These are phyloP conservation scores for Blastobotrys ciferrii DNA, from an alignment of 1,139 yeast genomes.

Conservation along the genomic window DNA sequence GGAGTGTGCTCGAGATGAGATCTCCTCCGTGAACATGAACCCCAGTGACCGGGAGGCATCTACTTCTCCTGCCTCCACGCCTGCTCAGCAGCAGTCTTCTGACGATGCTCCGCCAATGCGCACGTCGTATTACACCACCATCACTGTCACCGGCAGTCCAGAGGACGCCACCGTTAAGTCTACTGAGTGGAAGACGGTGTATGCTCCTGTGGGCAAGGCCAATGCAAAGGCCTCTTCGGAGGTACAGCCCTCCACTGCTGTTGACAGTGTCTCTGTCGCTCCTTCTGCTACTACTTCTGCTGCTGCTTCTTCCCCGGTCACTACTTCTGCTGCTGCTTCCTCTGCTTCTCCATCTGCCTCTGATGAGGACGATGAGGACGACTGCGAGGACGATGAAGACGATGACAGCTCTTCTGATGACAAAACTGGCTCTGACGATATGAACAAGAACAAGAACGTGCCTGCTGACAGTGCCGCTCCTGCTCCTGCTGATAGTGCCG, in stretches of 20 bases:
- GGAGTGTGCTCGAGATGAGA: conserved; percentile 3
- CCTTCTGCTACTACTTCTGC: conserved; percentile 1
- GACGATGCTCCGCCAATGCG: neutral
- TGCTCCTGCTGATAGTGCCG: neutral
- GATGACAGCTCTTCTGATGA: neutral
- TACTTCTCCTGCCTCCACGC: conserved; percentile 24
- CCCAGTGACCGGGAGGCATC: conserved; percentile 27
- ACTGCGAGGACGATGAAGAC: neutral
- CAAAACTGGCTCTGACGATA: neutral
- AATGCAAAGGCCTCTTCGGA: neutral
- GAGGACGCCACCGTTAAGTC: conserved; percentile 12
- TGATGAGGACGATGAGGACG: neutral
- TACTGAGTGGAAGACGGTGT: conserved; percentile 4
- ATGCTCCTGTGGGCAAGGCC: neutral
- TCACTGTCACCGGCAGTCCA: conserved; percentile 23
- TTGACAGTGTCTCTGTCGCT: neutral
- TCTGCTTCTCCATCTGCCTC: conserved; percentile 7
- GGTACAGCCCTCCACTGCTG: neutral
- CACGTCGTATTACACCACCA: conserved; percentile 24
- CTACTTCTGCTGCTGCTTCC: conserved; percentile 15
- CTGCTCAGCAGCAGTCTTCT: neutral
- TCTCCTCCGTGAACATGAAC: conserved; percentile 2
- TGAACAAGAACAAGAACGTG: neutral
- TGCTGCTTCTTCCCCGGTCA: conserved; percentile 9
- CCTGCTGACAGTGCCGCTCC: conserved; percentile 1